Evolutionary conservation across 352 stramenopile genomes (phyloP).

Genomic region (Phytophthora capsici): DNA sequence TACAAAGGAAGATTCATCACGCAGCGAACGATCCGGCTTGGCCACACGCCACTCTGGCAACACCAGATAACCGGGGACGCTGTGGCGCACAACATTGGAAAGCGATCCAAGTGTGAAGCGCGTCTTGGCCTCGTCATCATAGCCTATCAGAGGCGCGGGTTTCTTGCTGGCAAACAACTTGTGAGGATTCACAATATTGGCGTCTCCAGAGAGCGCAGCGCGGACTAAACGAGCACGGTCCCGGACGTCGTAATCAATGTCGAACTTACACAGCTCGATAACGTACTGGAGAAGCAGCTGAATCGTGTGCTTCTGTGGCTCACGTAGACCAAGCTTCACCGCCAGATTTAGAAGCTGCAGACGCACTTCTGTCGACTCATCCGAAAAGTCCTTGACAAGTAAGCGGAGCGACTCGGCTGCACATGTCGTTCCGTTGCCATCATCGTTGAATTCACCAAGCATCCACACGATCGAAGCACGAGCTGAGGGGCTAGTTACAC

Average conservation of each 20-base stretch:
- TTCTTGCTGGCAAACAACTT: slow-evolving; percentile 86
- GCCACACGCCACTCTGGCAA: slow-evolving; percentile 77
- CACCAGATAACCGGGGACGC: slow-evolving; percentile 79
- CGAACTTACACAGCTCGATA: slow-evolving; percentile 93
- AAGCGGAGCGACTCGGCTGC: slow-evolving; percentile 87
- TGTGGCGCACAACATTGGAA: slow-evolving; percentile 87
- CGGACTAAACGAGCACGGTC: slow-evolving; percentile 92
- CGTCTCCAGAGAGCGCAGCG: slow-evolving; percentile 65
- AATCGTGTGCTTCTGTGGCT: slow-evolving; percentile 75
- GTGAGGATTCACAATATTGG: slow-evolving; percentile 64
- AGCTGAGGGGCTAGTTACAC: slow-evolving; percentile 75
- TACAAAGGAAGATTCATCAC: slow-evolving; percentile 70
- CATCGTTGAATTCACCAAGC: slow-evolving; percentile 89
- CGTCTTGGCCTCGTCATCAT: slow-evolving; percentile 72
- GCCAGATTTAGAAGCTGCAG: slow-evolving; percentile 93
- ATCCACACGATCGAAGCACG: slow-evolving; percentile 94
- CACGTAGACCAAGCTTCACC: slow-evolving; percentile 89
- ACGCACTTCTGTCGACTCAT: slow-evolving; percentile 90
- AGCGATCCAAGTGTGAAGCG: slow-evolving; percentile 89
- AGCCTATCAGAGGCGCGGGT: slow-evolving; percentile 75
- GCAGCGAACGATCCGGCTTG: slow-evolving; percentile 73
- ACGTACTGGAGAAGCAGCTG: slow-evolving; percentile 90
- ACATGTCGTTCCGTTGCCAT: slow-evolving; percentile 67
- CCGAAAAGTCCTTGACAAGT: slow-evolving; percentile 86
- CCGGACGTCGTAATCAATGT: slow-evolving; percentile 93